Evolutionary conservation across 176 grass and related monocot species (phyloP), one percentile per base, ranked within the genome.

Genomic region (Musa schizocarpa): DNA sequence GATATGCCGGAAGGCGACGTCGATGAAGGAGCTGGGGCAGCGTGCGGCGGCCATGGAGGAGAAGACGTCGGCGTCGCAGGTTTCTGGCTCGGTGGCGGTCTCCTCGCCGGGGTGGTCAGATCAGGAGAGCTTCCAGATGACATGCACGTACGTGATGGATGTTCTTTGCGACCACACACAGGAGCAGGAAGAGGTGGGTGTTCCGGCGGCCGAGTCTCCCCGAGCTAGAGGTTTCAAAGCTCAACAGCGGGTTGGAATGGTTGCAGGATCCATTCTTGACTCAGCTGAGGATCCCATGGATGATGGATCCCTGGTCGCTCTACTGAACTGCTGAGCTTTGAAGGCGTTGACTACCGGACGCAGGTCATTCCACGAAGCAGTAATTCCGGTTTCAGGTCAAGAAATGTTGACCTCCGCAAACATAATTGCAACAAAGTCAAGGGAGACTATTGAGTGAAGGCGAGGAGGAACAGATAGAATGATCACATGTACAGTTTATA

Each of bases 21-120:
- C 93, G 1, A 83, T 97, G 70, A 97, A 97, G 83, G 93, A 93
- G 84, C 80, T 97, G 4, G 93, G 93, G 78, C 90, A 97, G 64
- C 78, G 93, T n/a, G 90, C 89, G n/a, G 93, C 93, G 53, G 84
- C 63, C 16, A 65, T 90, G 88, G 86, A 88, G 81, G 89, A 92
- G 86, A 80, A 85, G 0, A 78, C 70, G 13, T 54, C 78, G 81
- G 80, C 22, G 67, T 76, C 63, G 9, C 63, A 24, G 22, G 19
- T 11, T 26, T 65, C 83, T 9, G 83, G 58, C 54, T 96, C 83
- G 2, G 84, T 84, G 0, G 70, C 68, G 24, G 87, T 85, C 76
- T 92, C 89, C 9, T 92, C 89, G 11, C 73, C 88, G 75, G 87
- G 85, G 0, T 89, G 79, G 23, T 96, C 92, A 1, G 86, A 92